These are phyloP conservation scores for Leccinum boreale DNA, from an alignment of 768 basidiomycete genomes.

Conservation along the genomic window DNA sequence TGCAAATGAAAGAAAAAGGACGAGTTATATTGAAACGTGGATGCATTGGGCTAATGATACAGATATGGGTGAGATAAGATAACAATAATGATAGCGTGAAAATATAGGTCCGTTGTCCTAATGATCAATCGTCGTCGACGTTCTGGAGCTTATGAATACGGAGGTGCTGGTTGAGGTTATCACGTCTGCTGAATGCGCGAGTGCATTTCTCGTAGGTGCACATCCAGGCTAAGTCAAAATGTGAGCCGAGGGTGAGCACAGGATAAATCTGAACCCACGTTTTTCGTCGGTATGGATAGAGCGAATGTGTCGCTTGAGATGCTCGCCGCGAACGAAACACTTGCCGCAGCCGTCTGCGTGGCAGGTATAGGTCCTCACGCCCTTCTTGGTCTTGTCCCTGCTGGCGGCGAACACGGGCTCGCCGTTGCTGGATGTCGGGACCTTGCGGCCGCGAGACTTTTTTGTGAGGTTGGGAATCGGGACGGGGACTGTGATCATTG, in stretches of 20 bases:
- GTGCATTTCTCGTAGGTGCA: slow-evolving; percentile 61
- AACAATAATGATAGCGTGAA: slow-evolving; percentile 18
- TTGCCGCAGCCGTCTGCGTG: slow-evolving; percentile 71
- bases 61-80: not conserved
- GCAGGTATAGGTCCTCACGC: slow-evolving; percentile 56
- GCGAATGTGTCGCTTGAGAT: slow-evolving; percentile 77
- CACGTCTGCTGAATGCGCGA: slow-evolving; percentile 69
- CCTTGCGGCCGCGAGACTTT: slow-evolving; percentile 45
- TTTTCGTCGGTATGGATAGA: slow-evolving; percentile 83
- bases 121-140: slow-evolving; percentile 6
- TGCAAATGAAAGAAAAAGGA: not conserved
- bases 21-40: not conserved
- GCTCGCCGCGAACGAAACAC: slow-evolving; percentile 75
- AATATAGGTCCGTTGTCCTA: not conserved
- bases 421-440: slow-evolving; percentile 37
- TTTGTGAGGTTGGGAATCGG: slow-evolving; percentile 51
- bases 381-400: slow-evolving; percentile 33
- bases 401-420: slow-evolving; percentile 22
- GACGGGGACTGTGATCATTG: slow-evolving; percentile 33
- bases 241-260: not conserved
- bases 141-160: slow-evolving; percentile 47
- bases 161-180: slow-evolving; percentile 76
- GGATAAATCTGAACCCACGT: slow-evolving; percentile 50
- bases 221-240: slow-evolving; percentile 22
- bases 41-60: not conserved